Evolutionary conservation across 495 filamentous ascomycete genomes (phyloP), one percentile per base, ranked within the genome.

Genomic region (Penicillium mononematosum): DNA sequence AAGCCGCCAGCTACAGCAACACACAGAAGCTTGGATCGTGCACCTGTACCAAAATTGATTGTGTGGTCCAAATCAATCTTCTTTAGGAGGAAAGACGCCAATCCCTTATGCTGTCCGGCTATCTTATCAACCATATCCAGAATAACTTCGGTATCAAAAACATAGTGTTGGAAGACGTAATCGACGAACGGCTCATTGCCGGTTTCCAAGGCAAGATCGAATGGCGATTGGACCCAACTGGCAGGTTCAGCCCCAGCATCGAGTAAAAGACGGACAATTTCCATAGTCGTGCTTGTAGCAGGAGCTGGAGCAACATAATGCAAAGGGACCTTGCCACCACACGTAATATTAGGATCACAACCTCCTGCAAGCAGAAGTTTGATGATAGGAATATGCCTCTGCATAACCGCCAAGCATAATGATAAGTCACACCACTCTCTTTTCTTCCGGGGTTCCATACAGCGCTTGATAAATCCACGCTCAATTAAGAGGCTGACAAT

Each of bases 401-500:
- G 5, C 14, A 16, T 16, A 10, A 50, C 49, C 5, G 49, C 56
- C 9, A 52, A 38, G n/a, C 29, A 27, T 42, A 53, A 45, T 29
- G 56, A 22, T 29, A 53, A 42, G 43, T 25, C 24, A 10, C 10
- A 29, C 4, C 25, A 45, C 34, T 17, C 38, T 17, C 29, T 24
- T 14, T 12, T 32, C 29, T 10, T 3, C 8, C 42, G 8, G 8
- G 29, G 8, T 32, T 39, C n/a, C 7, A 14, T 6, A 11, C 25
- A 43, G 38, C 14, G 41, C 16, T 8, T 44, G 19, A 43, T 42
- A 20, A 31, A 46, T 7, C 56, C 49, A 46, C 53, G 31, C 1
- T 58, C n/a, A 5, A 58, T 53, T 31, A 58, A 53, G 11, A 58
- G 31, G 1, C 8, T 39, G 5, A 58, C 47, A 11, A 58, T 22